Evolutionary conservation across 1,139 yeast genomes (phyloP).

Genomic region (Blastobotrys illinoisensis): DNA sequence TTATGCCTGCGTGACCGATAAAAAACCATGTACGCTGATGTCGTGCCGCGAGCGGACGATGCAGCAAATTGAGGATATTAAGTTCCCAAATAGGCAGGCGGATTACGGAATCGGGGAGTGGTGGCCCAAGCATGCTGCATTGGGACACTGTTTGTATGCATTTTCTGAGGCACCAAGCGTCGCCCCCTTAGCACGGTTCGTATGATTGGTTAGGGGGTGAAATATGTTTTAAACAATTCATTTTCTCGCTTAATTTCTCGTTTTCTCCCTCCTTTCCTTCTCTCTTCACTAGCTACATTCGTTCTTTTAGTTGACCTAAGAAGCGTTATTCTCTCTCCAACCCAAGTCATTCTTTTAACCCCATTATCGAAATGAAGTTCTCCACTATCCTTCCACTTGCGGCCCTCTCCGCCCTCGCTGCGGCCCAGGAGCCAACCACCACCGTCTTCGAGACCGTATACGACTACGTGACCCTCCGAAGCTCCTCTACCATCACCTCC

Average conservation of each 20-base stretch:
- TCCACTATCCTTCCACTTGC: conserved; percentile 8
- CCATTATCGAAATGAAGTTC: conserved; percentile 13
- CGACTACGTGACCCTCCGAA: conserved; percentile 20
- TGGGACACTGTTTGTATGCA: background rate
- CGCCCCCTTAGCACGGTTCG: conserved; percentile 1
- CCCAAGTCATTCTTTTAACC: conserved; percentile 5
- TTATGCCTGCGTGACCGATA: background rate
- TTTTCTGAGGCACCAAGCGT: background rate
- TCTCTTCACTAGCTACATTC: background rate
- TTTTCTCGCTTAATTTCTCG: background rate
- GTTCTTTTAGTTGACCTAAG: background rate
- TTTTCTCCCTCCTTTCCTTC: conserved; percentile 1
- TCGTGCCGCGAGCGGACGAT: background rate
- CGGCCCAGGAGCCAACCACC: conserved; percentile 10
- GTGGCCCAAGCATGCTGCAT: background rate
- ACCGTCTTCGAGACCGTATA: conserved; percentile 21
- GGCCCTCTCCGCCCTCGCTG: conserved; percentile 8
- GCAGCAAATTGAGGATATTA: background rate
- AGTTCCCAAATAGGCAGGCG: conserved; percentile 1
- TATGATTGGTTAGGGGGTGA: background rate
- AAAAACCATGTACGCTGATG: background rate
- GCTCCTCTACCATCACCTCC: background rate
- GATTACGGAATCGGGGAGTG: conserved; percentile 1
- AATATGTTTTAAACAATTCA: background rate
- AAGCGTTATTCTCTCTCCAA: conserved; percentile 1